These are phyloP conservation scores for Tetracentron sinense DNA, from an alignment of 164 flowering plant genomes.

Conservation along the genomic window DNA sequence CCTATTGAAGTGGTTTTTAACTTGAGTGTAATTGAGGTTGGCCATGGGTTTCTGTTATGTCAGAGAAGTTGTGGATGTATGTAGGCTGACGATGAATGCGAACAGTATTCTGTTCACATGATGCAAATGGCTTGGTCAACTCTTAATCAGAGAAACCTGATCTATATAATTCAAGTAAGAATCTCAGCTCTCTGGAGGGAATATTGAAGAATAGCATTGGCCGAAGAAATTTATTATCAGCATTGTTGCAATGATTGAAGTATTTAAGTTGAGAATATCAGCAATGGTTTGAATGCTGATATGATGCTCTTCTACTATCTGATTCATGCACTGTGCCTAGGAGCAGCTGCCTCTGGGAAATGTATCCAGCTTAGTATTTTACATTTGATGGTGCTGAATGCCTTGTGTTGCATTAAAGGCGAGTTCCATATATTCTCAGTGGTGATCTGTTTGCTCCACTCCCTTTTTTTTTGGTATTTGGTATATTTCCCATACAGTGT, in stretches of 20 bases:
- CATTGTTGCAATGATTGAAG: conserved; percentile 8
- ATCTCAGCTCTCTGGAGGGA: conserved; percentile 7
- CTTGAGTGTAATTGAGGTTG: not conserved
- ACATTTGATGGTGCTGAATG: conserved; percentile 13
- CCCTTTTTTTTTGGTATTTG: not conserved
- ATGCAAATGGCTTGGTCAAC: conserved; percentile 2
- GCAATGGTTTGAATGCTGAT: not conserved
- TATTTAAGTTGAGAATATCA: conserved; percentile 4
- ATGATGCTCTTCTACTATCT: not conserved
- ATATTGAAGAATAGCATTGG: conserved; percentile 7
- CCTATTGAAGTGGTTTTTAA: not conserved
- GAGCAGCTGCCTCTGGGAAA: conserved; percentile 17
- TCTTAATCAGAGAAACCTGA: not conserved
- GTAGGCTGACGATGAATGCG: not conserved
- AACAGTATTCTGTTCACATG: not conserved
- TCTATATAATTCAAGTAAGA: not conserved
- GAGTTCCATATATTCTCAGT: conserved; percentile 18
- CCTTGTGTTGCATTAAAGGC: conserved; percentile 10
- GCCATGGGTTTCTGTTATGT: not conserved
- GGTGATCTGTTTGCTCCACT: conserved; percentile 6
- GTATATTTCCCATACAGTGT: not conserved
- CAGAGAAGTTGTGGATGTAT: not conserved
- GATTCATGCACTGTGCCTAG: conserved; percentile 7
- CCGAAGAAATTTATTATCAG: not conserved
- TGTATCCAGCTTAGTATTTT: conserved; percentile 8